Base-by-base conservation (phyloP, 2,329 filamentous ascomycete genomes). In the Acarospora socialis region DNA sequence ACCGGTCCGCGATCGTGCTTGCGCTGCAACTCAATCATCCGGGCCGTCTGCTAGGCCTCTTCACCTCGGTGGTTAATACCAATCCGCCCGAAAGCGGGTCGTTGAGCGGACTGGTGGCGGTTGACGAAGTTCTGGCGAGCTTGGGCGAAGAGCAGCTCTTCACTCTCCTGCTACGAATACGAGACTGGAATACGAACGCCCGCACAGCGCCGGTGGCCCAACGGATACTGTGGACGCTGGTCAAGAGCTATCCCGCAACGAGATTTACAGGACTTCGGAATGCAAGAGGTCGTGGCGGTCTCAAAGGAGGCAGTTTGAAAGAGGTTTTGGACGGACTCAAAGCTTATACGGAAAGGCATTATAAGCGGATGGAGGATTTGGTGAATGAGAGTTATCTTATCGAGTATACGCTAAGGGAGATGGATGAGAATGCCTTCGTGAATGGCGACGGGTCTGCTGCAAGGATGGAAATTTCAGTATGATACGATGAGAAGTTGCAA, bases 141-240 rank as follows among this genome's bases (percentile, higher is more conserved):
- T 65, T 98, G 4, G 78, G 77, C 4, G 77, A 90, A 44, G 79
- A 87, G 44, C 87, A 95, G 52, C 69, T 98, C 9, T 92, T 82
- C 56, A 65, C 73, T 5, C 68, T 98, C 9, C 68, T 98, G 1
- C 63, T 87, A 21, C 68, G 90, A 36, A 58, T 94, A 26, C 70
- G 92, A 27, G 90, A 98, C 57, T 98, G 90, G 90, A 98, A 98
- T 52, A 92, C 90, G 4, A 95, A 95, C 46, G 84, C 83, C 0
- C 70, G 82, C 39, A 92, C 83, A 3, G 77, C 84, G 1, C 70
- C 76, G 4, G 74, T 95, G 1, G 81, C 90, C 1, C 90, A 98
- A 56, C 73, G 77, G 20, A 77, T 98, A 9, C 60, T 98, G 5
- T 79, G 75, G 61, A 73, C 80, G 1, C 51, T 98, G 5, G 73